These are phyloP conservation scores for Perkinsus marinus DNA, from an alignment of 169 alveolate species.

Conservation along the genomic window DNA sequence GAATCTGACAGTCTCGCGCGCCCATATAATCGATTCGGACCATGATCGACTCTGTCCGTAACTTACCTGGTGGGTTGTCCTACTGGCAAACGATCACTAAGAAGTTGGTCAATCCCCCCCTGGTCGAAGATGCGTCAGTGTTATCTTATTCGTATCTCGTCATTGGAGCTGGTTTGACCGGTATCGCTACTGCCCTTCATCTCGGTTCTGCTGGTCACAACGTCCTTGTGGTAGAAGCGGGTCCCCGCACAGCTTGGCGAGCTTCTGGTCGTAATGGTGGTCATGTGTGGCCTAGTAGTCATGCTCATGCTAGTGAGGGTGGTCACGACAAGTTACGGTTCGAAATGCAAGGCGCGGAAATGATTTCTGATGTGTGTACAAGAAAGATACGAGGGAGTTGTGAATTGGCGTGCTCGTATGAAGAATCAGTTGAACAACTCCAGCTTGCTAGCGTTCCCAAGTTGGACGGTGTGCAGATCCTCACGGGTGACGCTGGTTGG, in stretches of 20 bases:
- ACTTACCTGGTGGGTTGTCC: neutral
- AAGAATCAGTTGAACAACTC: neutral
- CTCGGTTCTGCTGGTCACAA: neutral
- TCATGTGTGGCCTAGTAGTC: neutral
- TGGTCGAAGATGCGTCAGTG: neutral
- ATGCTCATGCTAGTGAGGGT: neutral
- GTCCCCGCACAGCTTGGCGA: neutral
- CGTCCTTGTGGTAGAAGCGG: neutral
- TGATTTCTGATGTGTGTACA: neutral
- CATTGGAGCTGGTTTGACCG: neutral
- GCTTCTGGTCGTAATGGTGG: neutral
- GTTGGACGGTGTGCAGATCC: neutral
- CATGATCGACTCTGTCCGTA: neutral
- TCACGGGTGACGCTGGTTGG: neutral
- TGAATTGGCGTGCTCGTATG: neutral
- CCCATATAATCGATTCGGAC: neutral
- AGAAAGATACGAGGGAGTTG: neutral
- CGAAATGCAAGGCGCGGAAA: neutral
- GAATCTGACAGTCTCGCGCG: neutral
- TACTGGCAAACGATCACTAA: neutral
- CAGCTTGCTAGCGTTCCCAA: neutral
- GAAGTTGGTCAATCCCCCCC: neutral
- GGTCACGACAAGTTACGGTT: neutral
- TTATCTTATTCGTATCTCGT: neutral
- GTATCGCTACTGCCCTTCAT: neutral